Base-by-base conservation (phyloP, 129 eudicot genomes). In the Oenanthe sinensis region DNA sequence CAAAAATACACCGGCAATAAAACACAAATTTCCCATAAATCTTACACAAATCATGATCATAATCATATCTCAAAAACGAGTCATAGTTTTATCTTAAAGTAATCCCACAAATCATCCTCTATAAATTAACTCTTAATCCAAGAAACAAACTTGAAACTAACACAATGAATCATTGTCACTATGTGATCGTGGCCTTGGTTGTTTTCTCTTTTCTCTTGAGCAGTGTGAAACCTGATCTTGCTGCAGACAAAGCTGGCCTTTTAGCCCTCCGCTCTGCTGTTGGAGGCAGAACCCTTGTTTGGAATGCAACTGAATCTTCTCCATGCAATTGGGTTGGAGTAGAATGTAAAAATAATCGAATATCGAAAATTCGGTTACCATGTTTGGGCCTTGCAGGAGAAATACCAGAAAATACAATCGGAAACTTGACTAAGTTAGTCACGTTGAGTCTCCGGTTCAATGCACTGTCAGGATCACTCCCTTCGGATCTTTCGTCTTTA, bases 391-490 rank as follows among this genome's bases (percentile, higher is more conserved):
- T 52, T 52, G 24, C 8, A 52, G 60, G 60, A 4, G 1, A 5
- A 4, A 19, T 52, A 52, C 60, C 24, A 0, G 60, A 52, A 17
- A 52, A 19, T 17, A 4, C 60, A 5, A 52, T 52, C 8, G 60
- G 60, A 1, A 52, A 52, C n/a, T 52, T 52, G 17, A 52, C 6
- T 0, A 19, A 52, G n/a, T 52, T 52, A 19, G 60, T 52, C 60
- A 52, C 60, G 60, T 52, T 52, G n/a, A 52, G 60, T 52, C 60
- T 52, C 60, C 60, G 60, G 60, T 52, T 19, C n/a, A 52, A 52
- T 52, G 60, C 60, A 52, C 83, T 86, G 28, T 83, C 85, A 40
- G 89, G 87, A 5, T 62, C 80, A 37, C 30, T 87, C 62, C 90
- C 90, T 8, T 16, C 79, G 8, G 90, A 84, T 79, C 12, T 86